Conservation (phyloP, 106 monocot species). For the Agapanthus africanus region DNA sequence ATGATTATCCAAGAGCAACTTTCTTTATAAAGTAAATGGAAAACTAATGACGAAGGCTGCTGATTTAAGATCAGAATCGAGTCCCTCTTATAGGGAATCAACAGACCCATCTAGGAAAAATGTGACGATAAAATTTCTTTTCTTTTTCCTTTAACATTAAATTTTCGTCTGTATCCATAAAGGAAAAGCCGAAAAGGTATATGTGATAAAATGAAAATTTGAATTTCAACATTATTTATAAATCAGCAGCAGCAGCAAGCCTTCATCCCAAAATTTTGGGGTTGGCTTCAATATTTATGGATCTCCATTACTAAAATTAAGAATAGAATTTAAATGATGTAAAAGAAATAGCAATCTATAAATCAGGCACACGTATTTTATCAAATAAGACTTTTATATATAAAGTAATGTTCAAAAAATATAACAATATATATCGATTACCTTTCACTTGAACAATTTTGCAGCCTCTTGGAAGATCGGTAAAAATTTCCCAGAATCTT, state of each 20-base stretch:
- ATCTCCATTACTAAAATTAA: background rate
- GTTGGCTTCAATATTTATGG: background rate
- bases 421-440: conserved; percentile 7
- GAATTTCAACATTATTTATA: background rate
- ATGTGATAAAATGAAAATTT: background rate
- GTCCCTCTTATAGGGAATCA: too few species aligned
- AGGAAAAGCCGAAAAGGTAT: background rate
- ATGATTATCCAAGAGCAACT: background rate
- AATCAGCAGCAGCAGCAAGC: background rate
- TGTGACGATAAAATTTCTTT: background rate
- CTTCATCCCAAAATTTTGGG: too few species aligned
- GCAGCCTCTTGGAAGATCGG: conserved; percentile 70
- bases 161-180: background rate
- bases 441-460: conserved; percentile 34
- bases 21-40: background rate
- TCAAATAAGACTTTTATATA: background rate
- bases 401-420: background rate
- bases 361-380: background rate
- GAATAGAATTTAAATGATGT: too few species aligned
- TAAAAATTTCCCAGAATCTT: conserved; percentile 52
- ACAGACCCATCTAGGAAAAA: too few species aligned
- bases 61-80: background rate
- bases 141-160: background rate
- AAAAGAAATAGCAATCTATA: background rate
- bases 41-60: background rate